Conservation (phyloP, 306 rosid genomes). For the Acacia crassicarpa region DNA sequence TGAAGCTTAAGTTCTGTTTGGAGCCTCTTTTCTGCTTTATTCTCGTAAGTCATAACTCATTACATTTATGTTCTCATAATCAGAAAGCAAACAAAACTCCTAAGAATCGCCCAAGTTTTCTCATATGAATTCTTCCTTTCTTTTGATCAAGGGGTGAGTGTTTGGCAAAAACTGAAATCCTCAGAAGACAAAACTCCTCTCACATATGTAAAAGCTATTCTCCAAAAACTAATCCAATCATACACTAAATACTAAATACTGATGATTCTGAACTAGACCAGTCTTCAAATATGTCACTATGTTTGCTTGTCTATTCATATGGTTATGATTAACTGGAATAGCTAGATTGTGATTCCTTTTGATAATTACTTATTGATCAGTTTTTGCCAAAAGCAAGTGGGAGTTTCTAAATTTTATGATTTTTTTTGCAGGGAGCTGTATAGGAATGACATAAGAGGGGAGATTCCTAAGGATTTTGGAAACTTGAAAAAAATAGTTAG, state of each 20-base stretch:
- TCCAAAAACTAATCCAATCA: too few species aligned
- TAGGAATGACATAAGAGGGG: conserved; percentile 67
- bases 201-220: too few species aligned
- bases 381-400: background rate
- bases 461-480: conserved; percentile 77
- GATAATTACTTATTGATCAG: background rate
- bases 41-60: background rate
- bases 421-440: conserved; percentile 80
- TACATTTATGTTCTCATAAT: background rate
- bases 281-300: background rate
- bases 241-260: background rate
- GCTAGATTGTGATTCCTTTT: background rate
- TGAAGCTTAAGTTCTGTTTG: conserved; percentile 8
- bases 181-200: too few species aligned
- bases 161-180: too few species aligned
- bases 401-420: conserved; percentile 28
- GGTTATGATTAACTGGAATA: background rate
- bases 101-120: background rate
- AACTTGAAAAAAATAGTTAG: conserved; percentile 70
- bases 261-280: background rate
- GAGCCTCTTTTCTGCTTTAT: background rate
- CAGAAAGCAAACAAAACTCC: background rate
- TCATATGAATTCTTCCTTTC: background rate
- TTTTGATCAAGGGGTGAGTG: background rate
- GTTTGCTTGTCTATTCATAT: background rate